Evolutionary conservation across 768 basidiomycete species (phyloP).

Genomic region (Trametes sanguinea): DNA sequence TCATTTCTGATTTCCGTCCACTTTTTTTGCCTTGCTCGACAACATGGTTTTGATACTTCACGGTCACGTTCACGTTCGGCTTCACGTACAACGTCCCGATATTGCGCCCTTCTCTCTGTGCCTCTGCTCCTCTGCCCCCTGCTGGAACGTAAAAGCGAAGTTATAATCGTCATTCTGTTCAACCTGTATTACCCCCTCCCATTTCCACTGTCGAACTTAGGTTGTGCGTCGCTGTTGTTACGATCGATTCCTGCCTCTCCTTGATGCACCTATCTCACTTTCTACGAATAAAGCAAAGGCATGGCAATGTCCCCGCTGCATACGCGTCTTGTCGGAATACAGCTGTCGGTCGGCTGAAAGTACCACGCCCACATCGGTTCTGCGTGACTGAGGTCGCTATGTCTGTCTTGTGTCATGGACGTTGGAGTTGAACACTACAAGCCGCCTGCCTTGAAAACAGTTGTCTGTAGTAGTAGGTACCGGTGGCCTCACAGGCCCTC

Average conservation of each 20-base stretch:
- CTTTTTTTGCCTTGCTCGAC: neutral
- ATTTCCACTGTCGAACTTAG: slow-evolving; percentile 14
- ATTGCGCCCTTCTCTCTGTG: neutral
- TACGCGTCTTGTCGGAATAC: no score
- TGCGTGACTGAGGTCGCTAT: no score
- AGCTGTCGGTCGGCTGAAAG: no score
- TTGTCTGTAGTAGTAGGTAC: no score
- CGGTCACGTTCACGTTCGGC: neutral
- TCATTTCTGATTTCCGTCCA: neutral
- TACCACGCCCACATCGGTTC: no score
- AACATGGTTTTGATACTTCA: neutral
- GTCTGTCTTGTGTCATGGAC: no score
- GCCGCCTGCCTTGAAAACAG: no score
- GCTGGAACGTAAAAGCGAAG: slow-evolving; percentile 19
- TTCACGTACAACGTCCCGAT: neutral
- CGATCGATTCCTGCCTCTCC: neutral
- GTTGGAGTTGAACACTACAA: no score
- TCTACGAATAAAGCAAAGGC: no score
- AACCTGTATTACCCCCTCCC: slow-evolving; percentile 12
- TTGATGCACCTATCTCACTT: no score
- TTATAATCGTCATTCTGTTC: slow-evolving; percentile 11
- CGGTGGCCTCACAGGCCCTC: no score
- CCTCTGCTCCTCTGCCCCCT: neutral
- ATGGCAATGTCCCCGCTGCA: no score
- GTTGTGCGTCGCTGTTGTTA: slow-evolving; percentile 14